Evolutionary conservation across 2,329 filamentous ascomycete species (phyloP), one percentile per base, ranked within the genome.

Genomic region (Cytospora piceicola): DNA sequence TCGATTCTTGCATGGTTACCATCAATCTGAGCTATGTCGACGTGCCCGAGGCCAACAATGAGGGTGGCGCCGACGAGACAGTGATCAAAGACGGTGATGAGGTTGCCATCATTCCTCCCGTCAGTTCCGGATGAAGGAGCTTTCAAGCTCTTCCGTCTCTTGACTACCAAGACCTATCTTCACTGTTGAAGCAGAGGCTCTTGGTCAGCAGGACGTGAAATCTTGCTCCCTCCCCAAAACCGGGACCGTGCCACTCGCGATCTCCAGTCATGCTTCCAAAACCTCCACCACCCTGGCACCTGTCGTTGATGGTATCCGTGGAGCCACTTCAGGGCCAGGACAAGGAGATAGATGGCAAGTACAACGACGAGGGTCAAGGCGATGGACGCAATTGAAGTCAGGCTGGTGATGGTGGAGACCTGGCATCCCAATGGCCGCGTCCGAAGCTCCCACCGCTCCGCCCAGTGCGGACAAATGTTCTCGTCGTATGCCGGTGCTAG

Each of bases 41-140:
- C 74, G 71, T 92, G 14, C 81, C 84, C 14, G 80, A 82, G 6
- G 81, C 81, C 51, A 77, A 78, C 36, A 76, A 76, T 22, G 76
- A 75, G 15, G 77, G 77, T 56, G 78, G 78, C 22, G 73, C 72
- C 20, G 73, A 74, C 11, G 78, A 79, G 20, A 70, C 81, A 30
- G 75, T 86, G 64, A 90, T 96, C 65, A 78, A 87, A 60, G 86
- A 87, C 68, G 91, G 89, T 32, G 92, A 96, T 74, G 93, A 96
- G 79, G 91, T 96, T 63, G 93, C 90, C 52, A 90, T 96, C 42
- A 94, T 96, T 65, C 92, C 93, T 39, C 92, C 93, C 12, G 93
- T 96, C 70, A 96, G 92, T 81, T 93, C 92, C 46, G 92, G 92
- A 5, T 95, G 77, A 83, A 17, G 12, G 11, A 12, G 36, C 17